Evolutionary conservation across 148 eudicot genomes (phyloP), one percentile per base, ranked within the genome.

Genomic region (Rhododendron henanense): DNA sequence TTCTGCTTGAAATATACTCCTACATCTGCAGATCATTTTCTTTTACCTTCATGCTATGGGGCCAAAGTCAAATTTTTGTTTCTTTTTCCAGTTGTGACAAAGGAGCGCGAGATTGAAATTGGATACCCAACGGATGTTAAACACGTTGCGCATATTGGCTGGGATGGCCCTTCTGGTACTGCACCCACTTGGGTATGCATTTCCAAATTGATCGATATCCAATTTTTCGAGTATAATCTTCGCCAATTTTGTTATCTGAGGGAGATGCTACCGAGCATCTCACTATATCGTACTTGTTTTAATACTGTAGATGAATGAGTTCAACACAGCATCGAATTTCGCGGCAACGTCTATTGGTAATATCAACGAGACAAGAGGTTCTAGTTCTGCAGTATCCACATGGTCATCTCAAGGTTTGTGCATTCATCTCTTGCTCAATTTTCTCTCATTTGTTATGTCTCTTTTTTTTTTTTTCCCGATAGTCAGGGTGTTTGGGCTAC

Each of bases 41-140:
- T 87, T 65, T 88, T 25, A 35, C 50, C 25, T 25, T 0, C 25
- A 23, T 78, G 18, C 10, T 18, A 3, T 77, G n/a, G 16, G 71
- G 73, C 45, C 82, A 65, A 61, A 11, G 55, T 47, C 15, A 63
- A 23, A 71, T 14, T 71, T 59, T 45, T 79, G 6, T 59, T 23
- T 55, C 0, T 21, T 67, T 87, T 35, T 75, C 2, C 1, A 47
- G 83, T 90, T 86, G 94, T 92, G 28, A 65, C 71, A 25, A 95
- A 92, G 91, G 95, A 93, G 47, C 87, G 91, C 18, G 98, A 95
- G 88, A 86, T 95, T 73, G 97, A 95, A 88, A 95, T 95, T 81
- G 98, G 98, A 87, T 85, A 67, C 16, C 98, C 98, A 37, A 95
- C 98, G 16, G 95, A 94, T 92, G 97, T 94, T 65, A 95, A 95